Conservation (phyloP, 345 rosid genomes). For the Abelmoschus esculentus region DNA sequence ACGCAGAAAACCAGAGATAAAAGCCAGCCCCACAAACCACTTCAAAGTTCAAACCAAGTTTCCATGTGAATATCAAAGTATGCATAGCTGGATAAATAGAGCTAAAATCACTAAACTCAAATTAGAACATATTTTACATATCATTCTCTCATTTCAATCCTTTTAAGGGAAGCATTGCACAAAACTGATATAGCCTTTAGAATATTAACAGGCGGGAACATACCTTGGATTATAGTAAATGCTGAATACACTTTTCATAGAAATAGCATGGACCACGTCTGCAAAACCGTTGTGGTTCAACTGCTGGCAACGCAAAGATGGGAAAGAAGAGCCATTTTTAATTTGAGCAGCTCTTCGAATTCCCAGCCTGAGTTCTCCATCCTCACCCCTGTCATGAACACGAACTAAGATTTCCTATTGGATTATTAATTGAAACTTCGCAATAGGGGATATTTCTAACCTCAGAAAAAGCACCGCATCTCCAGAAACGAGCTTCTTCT, state of each 20-base stretch:
- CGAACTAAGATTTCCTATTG: constrained; percentile 3
- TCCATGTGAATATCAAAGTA: neutral
- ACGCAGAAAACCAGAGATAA: neutral
- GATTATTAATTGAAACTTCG: neutral
- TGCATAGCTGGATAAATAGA: neutral
- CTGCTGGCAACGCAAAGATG: constrained; percentile 37
- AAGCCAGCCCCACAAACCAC: neutral
- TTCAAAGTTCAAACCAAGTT: neutral
- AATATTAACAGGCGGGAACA: neutral
- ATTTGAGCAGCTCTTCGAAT: constrained; percentile 83
- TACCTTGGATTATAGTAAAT: constrained; percentile 95
- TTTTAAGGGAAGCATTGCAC: neutral
- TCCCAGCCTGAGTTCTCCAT: constrained; percentile 86
- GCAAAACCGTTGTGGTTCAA: constrained; percentile 46
- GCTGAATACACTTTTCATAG: constrained; percentile 49
- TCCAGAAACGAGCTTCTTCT: constrained; percentile 96
- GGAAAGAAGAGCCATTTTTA: constrained; percentile 42
- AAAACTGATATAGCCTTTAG: neutral
- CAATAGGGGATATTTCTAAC: constrained; percentile 23
- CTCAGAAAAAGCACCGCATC: constrained; percentile 98
- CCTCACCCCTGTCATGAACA: constrained; percentile 58
- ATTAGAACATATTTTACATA: neutral
- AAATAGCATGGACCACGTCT: constrained; percentile 62
- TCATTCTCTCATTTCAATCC: neutral
- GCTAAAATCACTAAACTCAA: neutral